phyloP scores from a whole-genome alignment of 2,329 filamentous ascomycete species.

The Colletotrichum sp. region DNA sequence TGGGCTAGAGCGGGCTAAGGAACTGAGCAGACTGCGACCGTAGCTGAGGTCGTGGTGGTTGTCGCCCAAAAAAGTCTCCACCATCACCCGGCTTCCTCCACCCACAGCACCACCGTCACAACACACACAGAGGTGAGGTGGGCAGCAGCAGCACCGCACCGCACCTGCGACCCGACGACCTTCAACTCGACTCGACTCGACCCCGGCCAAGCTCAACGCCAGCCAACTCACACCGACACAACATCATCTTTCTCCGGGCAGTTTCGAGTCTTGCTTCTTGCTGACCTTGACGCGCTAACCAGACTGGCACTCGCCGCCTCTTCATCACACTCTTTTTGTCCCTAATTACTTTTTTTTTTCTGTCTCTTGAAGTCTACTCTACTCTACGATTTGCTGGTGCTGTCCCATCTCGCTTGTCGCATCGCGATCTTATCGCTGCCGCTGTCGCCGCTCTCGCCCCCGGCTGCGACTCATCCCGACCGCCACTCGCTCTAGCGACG shows the following conservation, averaged over 20 bases:
- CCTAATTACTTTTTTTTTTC: not conserved
- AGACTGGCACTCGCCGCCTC: conserved; percentile 12
- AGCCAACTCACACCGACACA: conserved; percentile 22
- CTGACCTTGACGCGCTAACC: conserved; percentile 9
- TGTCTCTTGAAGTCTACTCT: not conserved
- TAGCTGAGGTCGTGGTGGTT: not conserved
- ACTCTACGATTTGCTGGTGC: not conserved
- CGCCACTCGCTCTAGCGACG: not conserved
- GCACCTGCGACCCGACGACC: not conserved
- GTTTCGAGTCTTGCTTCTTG: not conserved
- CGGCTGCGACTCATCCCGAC: not conserved
- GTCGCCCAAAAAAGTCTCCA: not conserved
- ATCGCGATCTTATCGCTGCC: not conserved
- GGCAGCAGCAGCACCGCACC: not conserved
- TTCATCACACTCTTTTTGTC: conserved; percentile 18
- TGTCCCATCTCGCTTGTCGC: not conserved
- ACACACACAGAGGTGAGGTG: not conserved
- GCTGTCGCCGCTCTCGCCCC: not conserved
- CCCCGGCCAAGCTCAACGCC: conserved; percentile 17
- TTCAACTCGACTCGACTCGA: not conserved
- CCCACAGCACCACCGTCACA: not conserved
- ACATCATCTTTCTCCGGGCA: conserved; percentile 6
- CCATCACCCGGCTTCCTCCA: not conserved
- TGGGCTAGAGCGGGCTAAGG: not conserved
- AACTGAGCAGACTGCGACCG: not conserved